Percentiles rank a stretch among this genome's conserved stretches.
phyloP scores from a whole-genome alignment of 768 basidiomycete species.

The Amanita muscaria region DNA sequence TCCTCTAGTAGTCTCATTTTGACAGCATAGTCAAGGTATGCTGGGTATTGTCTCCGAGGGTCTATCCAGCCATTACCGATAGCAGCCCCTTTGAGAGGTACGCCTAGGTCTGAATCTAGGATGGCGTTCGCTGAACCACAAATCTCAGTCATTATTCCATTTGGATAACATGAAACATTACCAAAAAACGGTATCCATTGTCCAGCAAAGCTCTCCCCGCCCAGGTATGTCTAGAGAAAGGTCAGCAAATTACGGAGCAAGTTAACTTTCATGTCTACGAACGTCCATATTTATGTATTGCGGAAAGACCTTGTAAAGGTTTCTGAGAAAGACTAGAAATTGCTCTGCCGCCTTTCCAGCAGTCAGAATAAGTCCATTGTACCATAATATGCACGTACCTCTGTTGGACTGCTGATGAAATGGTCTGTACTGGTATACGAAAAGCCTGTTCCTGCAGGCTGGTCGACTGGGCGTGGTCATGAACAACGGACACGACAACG shows the following conservation, averaged over 20 bases:
- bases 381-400: conserved; percentile 28
- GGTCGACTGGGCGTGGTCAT: conserved; percentile 64
- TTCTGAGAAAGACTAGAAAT: conserved; percentile 73
- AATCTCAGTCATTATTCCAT: not conserved
- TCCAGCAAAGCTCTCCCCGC: conserved; percentile 94
- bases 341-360: conserved; percentile 60
- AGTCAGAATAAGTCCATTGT: not conserved
- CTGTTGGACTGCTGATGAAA: conserved; percentile 71
- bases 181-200: conserved; percentile 98
- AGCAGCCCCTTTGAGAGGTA: conserved; percentile 69
- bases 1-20: conserved; percentile 71
- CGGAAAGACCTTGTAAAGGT: conserved; percentile 89
- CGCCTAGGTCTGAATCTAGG: conserved; percentile 46
- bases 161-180: conserved; percentile 20
- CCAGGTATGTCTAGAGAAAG: conserved; percentile 79
- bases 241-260: not conserved
- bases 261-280: conserved; percentile 22
- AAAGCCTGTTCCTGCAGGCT: conserved; percentile 93
- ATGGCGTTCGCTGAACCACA: conserved; percentile 62
- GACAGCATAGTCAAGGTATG: conserved; percentile 81
- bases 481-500: not conserved
- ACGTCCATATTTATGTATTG: conserved; percentile 81
- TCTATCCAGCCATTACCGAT: conserved; percentile 99
- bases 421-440: conserved; percentile 83
- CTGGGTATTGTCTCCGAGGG: conserved; percentile 75